A percentile compares a stretch with the other conserved stretches of the same genome.
phyloP scores from a whole-genome alignment of 2,329 filamentous ascomycete genomes.

The Aspergillus pseudoglaucus region DNA sequence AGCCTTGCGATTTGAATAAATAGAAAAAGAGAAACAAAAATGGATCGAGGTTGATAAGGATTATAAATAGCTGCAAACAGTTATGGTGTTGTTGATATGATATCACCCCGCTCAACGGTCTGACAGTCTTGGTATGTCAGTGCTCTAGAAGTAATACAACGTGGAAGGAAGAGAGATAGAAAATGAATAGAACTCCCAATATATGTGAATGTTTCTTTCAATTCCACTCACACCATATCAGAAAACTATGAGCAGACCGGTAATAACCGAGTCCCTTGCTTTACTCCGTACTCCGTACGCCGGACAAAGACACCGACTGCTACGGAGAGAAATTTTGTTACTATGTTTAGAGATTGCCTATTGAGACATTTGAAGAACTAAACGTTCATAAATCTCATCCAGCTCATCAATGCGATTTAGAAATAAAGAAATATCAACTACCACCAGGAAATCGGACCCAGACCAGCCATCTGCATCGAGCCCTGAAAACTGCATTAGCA shows the following conservation, averaged over 20 bases:
- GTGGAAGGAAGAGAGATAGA: not conserved
- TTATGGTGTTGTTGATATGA: not conserved
- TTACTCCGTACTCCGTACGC: not conserved
- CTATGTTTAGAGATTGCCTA: too few relatives aligned
- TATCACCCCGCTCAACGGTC: not conserved
- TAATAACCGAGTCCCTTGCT: slow-evolving; percentile 2
- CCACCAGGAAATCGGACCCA: slow-evolving; percentile 44
- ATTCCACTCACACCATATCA: not conserved
- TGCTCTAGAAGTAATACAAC: not conserved
- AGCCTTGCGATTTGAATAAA: not conserved
- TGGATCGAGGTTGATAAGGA: not conserved
- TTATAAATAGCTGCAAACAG: slow-evolving; percentile 5
- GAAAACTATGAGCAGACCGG: not conserved
- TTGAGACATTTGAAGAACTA: too few relatives aligned
- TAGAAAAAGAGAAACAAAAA: not conserved
- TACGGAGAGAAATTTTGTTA: slow-evolving; percentile 7
- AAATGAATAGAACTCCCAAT: not conserved
- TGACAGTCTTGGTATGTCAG: not conserved
- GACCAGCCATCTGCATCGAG: slow-evolving; percentile 42
- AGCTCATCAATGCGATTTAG: not conserved
- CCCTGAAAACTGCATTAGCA: slow-evolving; percentile 25
- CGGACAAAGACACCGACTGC: not conserved
- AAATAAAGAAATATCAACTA: slow-evolving; percentile 12
- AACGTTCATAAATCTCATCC: not conserved
- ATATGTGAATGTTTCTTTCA: not conserved